These are phyloP conservation scores for Xylariaceae sp. DNA, from an alignment of 2,329 filamentous ascomycete species.

Conservation along the genomic window DNA sequence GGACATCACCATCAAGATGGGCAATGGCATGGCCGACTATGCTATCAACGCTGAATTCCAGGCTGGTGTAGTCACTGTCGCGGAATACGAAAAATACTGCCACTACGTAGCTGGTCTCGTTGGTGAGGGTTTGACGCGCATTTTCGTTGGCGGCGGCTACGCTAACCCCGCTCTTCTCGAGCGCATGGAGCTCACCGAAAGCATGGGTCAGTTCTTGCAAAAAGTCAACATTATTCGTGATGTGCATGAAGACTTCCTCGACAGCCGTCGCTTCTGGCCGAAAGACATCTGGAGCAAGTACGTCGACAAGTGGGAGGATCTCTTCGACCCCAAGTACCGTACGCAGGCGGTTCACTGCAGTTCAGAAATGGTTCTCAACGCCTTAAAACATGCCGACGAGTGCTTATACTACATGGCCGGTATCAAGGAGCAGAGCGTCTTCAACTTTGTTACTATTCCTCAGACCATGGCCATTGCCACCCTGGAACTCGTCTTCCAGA, in stretches of 20 bases:
- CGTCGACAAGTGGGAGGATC: slow-evolving; percentile 80
- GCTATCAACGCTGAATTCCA: slow-evolving; percentile 73
- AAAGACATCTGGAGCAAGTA: slow-evolving; percentile 97
- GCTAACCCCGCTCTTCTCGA: slow-evolving; percentile 81
- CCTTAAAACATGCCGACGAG: slow-evolving; percentile 80
- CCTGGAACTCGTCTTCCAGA: slow-evolving; percentile 85
- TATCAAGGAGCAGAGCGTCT: slow-evolving; percentile 90
- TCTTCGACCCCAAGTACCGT: slow-evolving; percentile 76
- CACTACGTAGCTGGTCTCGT: slow-evolving; percentile 99
- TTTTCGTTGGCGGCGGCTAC: slow-evolving; percentile 82
- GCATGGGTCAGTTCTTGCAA: slow-evolving; percentile 95
- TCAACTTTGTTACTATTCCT: slow-evolving; percentile 98
- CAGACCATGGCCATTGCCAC: slow-evolving; percentile 98
- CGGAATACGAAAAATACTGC: slow-evolving; percentile 95
- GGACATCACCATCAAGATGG: slow-evolving; percentile 92
- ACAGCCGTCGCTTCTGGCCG: slow-evolving; percentile 88
- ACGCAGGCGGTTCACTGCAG: slow-evolving; percentile 76
- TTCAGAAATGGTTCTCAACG: slow-evolving; percentile 91
- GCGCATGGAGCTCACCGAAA: slow-evolving; percentile 76
- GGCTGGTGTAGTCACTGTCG: slow-evolving; percentile 73
- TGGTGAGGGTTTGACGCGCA: slow-evolving; percentile 81
- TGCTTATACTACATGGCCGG: slow-evolving; percentile 98
- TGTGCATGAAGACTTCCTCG: slow-evolving; percentile 80
- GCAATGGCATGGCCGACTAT: slow-evolving; percentile 98
- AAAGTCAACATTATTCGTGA: slow-evolving; percentile 99